Evolutionary conservation across 106 monocot species (phyloP), one percentile per base, ranked within the genome.

Genomic region (Alisma plantagoaquatica): DNA sequence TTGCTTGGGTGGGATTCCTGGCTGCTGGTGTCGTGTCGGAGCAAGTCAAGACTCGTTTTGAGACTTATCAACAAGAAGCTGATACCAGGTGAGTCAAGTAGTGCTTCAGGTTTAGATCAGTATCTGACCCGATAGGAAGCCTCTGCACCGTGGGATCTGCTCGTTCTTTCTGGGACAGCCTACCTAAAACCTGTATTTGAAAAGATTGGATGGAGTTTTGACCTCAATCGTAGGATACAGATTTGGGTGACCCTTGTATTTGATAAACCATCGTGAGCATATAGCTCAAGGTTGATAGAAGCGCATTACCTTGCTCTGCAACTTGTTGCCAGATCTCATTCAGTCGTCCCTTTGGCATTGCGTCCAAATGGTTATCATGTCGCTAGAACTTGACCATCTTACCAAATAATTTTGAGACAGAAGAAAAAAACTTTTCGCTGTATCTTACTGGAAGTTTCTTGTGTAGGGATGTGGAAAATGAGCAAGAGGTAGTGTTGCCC

Each of bases 1-100:
- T 94, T n/a, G 94, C 94, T 16, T 94, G 94, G 84, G 83, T 46
- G 14, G 94, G 60, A 4, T 94, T 93, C 70, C 76, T 93, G 33
- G 75, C 77, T 48, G 62, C 59, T 29, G 93, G 93, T 19, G 93
- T 87, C 20, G 68, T 93, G 47, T 87, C 93, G 2, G 93, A 93
- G 75, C 93, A 93, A 61, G 60, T 87, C 57, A 93, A 93, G 72
- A 93, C 93, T 23, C 73, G 93, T 4, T 52, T 87, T 35, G 94
- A 94, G 54, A 78, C 51, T 51, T 80, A 74, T 16, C 83, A 75
- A 56, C 75, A 88, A 55, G 70, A 75, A 43, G 60, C 83, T 15
- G 77, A 80, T 33, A 88, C 88, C 17, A 88, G 73, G 86, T 81
- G 20, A 4, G 66, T 49, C 48, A 8, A 21, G 27, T 27, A 15